These are phyloP conservation scores for Cladosporium colombiae DNA, from an alignment of 2,329 filamentous ascomycete species.

Conservation along the genomic window DNA sequence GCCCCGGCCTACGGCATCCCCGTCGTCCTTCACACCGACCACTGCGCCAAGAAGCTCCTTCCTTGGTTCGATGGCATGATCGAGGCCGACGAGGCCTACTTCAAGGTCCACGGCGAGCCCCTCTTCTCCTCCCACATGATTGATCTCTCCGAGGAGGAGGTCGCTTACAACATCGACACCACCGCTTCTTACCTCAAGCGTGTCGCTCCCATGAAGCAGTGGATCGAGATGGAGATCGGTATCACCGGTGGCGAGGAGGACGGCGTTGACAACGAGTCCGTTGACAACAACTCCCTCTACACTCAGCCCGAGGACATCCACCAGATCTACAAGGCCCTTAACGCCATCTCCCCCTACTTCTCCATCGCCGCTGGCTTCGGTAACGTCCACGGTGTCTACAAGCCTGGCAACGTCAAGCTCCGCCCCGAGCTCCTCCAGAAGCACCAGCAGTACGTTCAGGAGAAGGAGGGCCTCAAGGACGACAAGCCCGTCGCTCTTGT, in stretches of 20 bases:
- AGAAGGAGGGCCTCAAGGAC: constrained; percentile 69
- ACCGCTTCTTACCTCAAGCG: constrained; percentile 93
- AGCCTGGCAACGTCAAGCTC: constrained; percentile 94
- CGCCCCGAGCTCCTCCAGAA: constrained; percentile 94
- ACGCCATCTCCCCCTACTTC: constrained; percentile 90
- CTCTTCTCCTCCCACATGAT: constrained; percentile 99
- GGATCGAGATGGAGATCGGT: constrained; percentile 97
- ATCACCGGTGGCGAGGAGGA: constrained; percentile 98
- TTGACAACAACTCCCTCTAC: constrained; percentile 96
- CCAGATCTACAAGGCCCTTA: constrained; percentile 83
- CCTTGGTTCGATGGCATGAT: constrained; percentile 97
- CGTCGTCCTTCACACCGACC: constrained; percentile 93
- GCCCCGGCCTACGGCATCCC: constrained; percentile 86
- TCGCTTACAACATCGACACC: constrained; percentile 88
- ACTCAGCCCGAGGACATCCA: constrained; percentile 97
- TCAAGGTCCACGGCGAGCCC: constrained; percentile 89
- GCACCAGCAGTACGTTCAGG: constrained; percentile 90
- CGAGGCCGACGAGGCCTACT: constrained; percentile 90
- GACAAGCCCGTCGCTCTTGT: constrained; percentile 98
- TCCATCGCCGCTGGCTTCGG: constrained; percentile 97
- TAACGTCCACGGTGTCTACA: constrained; percentile 99
- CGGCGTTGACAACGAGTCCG: constrained; percentile 96
- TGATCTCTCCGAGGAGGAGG: constrained; percentile 88
- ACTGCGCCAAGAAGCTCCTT: constrained; percentile 99
- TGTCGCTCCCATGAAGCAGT: constrained; percentile 95